Evolutionary conservation across 345 rosid species (phyloP).

Genomic region (Rhodamnia argentea): DNA sequence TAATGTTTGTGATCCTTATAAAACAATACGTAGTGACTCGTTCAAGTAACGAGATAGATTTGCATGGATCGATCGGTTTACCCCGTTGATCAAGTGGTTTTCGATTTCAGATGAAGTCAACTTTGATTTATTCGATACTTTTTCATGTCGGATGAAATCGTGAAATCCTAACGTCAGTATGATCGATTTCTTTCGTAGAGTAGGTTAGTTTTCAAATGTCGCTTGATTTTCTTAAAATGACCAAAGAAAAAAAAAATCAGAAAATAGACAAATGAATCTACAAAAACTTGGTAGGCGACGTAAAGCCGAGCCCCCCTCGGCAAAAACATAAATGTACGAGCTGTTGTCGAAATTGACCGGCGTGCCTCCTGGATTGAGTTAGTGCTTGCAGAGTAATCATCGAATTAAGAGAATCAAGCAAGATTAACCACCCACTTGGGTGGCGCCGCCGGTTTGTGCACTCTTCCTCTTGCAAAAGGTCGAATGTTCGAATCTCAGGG

Average conservation of each 20-base stretch:
- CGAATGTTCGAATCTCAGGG: too few species aligned
- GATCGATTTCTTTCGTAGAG: too few species aligned
- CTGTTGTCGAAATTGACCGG: neutral
- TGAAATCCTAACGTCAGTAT: too few species aligned
- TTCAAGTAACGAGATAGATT: neutral
- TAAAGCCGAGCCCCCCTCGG: neutral
- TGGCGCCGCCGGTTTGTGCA: too few species aligned
- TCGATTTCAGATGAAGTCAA: neutral
- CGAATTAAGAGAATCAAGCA: neutral
- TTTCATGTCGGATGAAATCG: too few species aligned
- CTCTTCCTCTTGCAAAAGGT: too few species aligned
- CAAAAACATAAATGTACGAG: neutral
- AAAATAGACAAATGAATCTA: neutral
- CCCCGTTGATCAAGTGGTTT: neutral
- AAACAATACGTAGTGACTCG: neutral
- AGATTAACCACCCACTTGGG: too few species aligned
- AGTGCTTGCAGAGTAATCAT: neutral
- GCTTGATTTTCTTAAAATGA: neutral
- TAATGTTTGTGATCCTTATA: neutral
- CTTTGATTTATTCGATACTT: too few species aligned
- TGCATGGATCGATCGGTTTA: neutral
- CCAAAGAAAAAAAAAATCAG: neutral
- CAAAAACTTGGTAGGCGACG: neutral
- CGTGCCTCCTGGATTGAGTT: too few species aligned
- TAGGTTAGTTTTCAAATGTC: neutral